Percentiles rank a stretch among this genome's conserved stretches.
phyloP scores from a whole-genome alignment of 345 rosid genomes.

The Salix udensis region DNA sequence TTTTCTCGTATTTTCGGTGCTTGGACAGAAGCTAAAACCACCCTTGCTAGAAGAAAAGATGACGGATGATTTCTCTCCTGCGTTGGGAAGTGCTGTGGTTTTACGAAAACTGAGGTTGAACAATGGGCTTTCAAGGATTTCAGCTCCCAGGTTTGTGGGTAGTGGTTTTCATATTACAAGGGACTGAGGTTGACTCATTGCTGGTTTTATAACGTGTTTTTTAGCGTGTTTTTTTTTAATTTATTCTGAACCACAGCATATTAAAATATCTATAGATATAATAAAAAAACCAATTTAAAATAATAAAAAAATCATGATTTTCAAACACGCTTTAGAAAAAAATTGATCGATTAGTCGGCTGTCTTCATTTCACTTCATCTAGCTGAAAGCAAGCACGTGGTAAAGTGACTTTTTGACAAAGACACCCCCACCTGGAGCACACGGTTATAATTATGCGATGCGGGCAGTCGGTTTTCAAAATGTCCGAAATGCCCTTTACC shows the following conservation, averaged over 20 bases:
- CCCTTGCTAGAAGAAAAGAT: neutral
- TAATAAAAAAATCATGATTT: too few species aligned
- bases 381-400: neutral
- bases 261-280: too few species aligned
- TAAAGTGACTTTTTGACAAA: neutral
- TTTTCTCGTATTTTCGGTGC: too few species aligned
- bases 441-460: neutral
- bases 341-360: too few species aligned
- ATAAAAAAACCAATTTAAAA: too few species aligned
- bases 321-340: too few species aligned
- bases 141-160: conserved; percentile 19
- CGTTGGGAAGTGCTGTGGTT: neutral
- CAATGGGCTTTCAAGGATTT: neutral
- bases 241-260: too few species aligned
- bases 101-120: neutral
- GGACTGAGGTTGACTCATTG: neutral
- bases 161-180: conserved; percentile 3
- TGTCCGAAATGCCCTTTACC: too few species aligned
- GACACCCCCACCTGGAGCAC: neutral
- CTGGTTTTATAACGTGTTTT: too few species aligned
- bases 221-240: too few species aligned
- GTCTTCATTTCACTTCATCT: neutral
- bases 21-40: neutral
- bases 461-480: neutral
- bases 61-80: neutral